Evolutionary conservation across 1,284 basidiomycete genomes (phyloP), one percentile per base, ranked within the genome.

Genomic region (Cryptococcus hybrid): DNA sequence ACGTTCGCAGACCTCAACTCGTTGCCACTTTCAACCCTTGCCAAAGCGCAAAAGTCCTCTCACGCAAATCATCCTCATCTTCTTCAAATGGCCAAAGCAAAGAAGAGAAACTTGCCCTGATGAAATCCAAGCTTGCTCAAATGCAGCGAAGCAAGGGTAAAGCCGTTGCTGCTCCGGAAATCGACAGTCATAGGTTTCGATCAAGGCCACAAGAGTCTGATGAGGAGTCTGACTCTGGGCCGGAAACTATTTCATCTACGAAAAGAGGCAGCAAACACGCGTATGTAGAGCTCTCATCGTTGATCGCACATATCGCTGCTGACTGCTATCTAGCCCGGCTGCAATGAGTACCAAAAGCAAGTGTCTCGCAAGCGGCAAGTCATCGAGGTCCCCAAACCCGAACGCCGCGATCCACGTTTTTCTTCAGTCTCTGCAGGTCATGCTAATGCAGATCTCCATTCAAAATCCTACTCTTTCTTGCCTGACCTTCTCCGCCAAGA

Each of bases 331-430:
- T 46, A 95, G 91, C 1, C 95, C 92, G 3, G 84, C 81, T 43
- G 91, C 92, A 68, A 82, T 91, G 61, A 88, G 88, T 6, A 90
- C 92, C 0, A 96, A 95, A 84, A 84, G 64, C 91, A 92, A 0
- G 91, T 96, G 2, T 85, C 88, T 3, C 85, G 94, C 11, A 83
- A 82, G 55, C 82, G 92, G 54, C 81, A 80, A n/a, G 87, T 91
- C 1, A 83, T 94, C 6, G 88, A 92, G 60, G 82, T 85, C 4
- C 81, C 83, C 47, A 84, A 85, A 61, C 73, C 81, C 39, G 83
- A 86, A 72, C 78, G 86, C 8, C 86, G 94, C 44, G 94, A 98
- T 78, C 94, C 95, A 2, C 86, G 94, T 47, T 98, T 98, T 79
- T 82, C 90, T 35, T 83, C 86, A 8, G 77, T 90, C 9, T 82